Base-by-base conservation (phyloP, 768 basidiomycete genomes). In the Russula compacta region DNA sequence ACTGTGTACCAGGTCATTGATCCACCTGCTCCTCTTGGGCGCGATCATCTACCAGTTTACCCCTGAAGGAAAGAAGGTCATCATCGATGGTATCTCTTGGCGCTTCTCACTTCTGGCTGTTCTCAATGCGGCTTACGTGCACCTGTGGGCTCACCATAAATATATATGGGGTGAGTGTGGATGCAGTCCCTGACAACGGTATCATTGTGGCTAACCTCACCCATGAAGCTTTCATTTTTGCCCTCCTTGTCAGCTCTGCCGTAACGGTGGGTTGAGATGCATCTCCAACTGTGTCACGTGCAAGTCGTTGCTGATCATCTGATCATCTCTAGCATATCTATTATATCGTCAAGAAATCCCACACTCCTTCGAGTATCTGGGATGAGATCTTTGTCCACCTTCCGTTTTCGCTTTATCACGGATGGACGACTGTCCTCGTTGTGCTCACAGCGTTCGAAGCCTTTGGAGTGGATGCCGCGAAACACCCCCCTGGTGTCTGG, bases 371-470 rank as follows among this genome's bases (percentile, higher is more conserved):
- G 68, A 81, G 70, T 61, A 66, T 79, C 47, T 77, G 78, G 21
- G 93, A 95, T 64, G 94, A 97, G 73, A 71, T 95, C 64, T 94
- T 95, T 63, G 80, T 98, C 47, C 94, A 98, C 73, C 84, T 97
- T 17, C 97, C 97, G 2, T 98, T 98, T 82, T 94, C 90, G 2
- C 84, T 98, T 51, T 97, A 89, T 75, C 93, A 97, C 69, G 95
- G 93, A 40, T 92, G 90, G 89, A 89, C 86, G 11, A 91, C 90
- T 56, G 84, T 93, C 61, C 82, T 91, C 55, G 83, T 93, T 60
- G 72, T 94, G 68, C 73, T 94, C 65, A 86, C 88, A 44, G 89
- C 80, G 2, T 95, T 95, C 68, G 86, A 92, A 66, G 92, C 92
- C 0, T 95, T 95, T 67, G 95, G 95, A 65, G 83, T 85, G 61